Percentiles rank a stretch among this genome's conserved stretches.
Conservation (phyloP, 2,329 filamentous ascomycete genomes). For the Fusarium longipes region DNA sequence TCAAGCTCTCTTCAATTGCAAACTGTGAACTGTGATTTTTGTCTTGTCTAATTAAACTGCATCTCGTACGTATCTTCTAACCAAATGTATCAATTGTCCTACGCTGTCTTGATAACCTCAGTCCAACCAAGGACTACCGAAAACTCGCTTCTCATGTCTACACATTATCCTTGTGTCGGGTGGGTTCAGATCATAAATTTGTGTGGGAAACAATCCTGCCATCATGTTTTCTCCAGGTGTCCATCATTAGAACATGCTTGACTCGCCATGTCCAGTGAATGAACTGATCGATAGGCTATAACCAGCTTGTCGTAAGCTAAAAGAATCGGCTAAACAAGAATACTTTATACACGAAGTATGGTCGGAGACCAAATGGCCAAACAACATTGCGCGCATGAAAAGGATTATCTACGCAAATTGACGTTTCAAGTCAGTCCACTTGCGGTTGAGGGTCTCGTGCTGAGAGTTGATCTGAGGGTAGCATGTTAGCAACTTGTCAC, state of each 20-base stretch:
- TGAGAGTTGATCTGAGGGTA: slow-evolving; percentile 71
- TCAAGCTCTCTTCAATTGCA: slow-evolving; percentile 42
- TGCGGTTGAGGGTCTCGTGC: slow-evolving; percentile 78
- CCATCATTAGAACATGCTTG: slow-evolving; percentile 40
- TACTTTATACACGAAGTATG: slow-evolving; percentile 46
- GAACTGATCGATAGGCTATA: slow-evolving; percentile 10
- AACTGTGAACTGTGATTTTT: slow-evolving; percentile 26
- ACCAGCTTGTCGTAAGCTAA: slow-evolving; percentile 12
- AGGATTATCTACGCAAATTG: slow-evolving; percentile 60
- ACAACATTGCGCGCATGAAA: slow-evolving; percentile 6
- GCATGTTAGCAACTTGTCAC: slow-evolving; percentile 25
- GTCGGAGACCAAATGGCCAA: slow-evolving; percentile 22
- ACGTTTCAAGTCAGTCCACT: slow-evolving; percentile 78
- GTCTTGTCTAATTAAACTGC: background rate
- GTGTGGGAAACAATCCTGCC: slow-evolving; percentile 32
- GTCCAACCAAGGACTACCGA: slow-evolving; percentile 2
- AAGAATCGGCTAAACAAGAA: slow-evolving; percentile 29
- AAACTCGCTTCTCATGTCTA: slow-evolving; percentile 19
- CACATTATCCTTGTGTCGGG: slow-evolving; percentile 8
- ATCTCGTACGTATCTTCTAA: background rate
- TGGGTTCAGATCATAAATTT: slow-evolving; percentile 26
- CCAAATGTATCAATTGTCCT: slow-evolving; percentile 19
- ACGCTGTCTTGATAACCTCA: background rate
- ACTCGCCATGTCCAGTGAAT: slow-evolving; percentile 28
- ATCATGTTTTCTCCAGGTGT: slow-evolving; percentile 20